Conservation (phyloP, 2,329 filamentous ascomycete species). For the Penicillium freii region DNA sequence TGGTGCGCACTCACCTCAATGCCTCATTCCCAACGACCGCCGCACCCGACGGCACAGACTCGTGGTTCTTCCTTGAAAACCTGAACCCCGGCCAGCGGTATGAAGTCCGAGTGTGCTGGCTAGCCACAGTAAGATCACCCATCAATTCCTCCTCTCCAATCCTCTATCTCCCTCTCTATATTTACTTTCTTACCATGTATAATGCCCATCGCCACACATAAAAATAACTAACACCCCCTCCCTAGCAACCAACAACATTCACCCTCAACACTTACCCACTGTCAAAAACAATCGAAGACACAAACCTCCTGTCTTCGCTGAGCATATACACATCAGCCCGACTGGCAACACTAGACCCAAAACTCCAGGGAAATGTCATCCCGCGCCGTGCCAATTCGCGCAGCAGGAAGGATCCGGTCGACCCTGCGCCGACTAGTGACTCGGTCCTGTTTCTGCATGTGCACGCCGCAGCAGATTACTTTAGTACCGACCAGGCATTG, state of each 20-base stretch:
- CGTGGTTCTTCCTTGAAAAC: constrained; percentile 75
- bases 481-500: constrained; percentile 67
- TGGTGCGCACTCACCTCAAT: constrained; percentile 62
- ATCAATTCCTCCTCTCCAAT: not conserved
- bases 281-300: constrained; percentile 59
- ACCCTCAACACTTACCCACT: constrained; percentile 64
- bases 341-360: constrained; percentile 33
- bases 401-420: constrained; percentile 1
- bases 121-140: constrained; percentile 69
- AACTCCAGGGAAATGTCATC: constrained; percentile 16
- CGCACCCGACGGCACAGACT: constrained; percentile 57
- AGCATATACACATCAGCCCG: constrained; percentile 58
- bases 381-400: constrained; percentile 1
- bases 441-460: constrained; percentile 72
- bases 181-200: not conserved
- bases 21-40: constrained; percentile 64
- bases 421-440: constrained; percentile 27
- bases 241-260: constrained; percentile 83
- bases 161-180: not conserved
- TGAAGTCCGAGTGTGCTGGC: constrained; percentile 90
- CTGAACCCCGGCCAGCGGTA: constrained; percentile 74
- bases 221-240: constrained; percentile 14
- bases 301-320: constrained; percentile 64
- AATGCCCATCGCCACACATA: not conserved
- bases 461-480: constrained; percentile 78